These are phyloP conservation scores for Coniferiporia sulphurascens DNA, from an alignment of 1,284 basidiomycete genomes.

Conservation along the genomic window DNA sequence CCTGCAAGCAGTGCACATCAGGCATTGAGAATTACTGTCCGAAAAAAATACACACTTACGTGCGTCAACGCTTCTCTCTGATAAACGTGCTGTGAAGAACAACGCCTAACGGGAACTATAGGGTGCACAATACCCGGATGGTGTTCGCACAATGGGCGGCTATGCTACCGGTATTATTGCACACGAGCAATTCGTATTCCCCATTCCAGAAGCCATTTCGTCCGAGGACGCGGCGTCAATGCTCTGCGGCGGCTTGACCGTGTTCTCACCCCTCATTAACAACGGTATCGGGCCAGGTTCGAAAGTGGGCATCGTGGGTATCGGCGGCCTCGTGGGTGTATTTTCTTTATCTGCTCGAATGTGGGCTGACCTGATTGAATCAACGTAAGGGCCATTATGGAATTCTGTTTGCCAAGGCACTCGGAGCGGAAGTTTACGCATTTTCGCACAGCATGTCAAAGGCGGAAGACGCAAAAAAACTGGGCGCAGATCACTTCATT, in stretches of 20 bases:
- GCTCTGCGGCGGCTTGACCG: conserved; percentile 64
- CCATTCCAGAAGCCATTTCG: conserved; percentile 55
- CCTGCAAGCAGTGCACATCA: conserved; percentile 48
- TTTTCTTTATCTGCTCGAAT: not conserved
- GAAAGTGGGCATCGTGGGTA: conserved; percentile 63
- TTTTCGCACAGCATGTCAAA: conserved; percentile 45
- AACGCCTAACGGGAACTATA: conserved; percentile 25
- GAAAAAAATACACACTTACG: conserved; percentile 29
- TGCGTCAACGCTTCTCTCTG: conserved; percentile 20
- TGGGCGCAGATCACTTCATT: conserved; percentile 40
- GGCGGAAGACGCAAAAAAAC: conserved; percentile 41
- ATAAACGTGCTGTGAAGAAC: conserved; percentile 18
- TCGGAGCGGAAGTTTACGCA: conserved; percentile 48
- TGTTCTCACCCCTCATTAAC: conserved; percentile 59
- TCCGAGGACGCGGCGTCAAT: conserved; percentile 48
- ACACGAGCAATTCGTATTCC: conserved; percentile 66
- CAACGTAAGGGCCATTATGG: conserved; percentile 40
- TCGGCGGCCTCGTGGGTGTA: conserved; percentile 42
- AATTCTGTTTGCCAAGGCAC: conserved; percentile 43
- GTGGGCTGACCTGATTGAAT: conserved; percentile 22
- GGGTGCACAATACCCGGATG: conserved; percentile 48
- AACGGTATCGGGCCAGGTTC: conserved; percentile 60
- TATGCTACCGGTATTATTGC: conserved; percentile 64
- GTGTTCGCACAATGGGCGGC: conserved; percentile 53
- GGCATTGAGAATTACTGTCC: conserved; percentile 53